Evolutionary conservation across 306 rosid genomes (phyloP).

Genomic region (Vigna mungo): DNA sequence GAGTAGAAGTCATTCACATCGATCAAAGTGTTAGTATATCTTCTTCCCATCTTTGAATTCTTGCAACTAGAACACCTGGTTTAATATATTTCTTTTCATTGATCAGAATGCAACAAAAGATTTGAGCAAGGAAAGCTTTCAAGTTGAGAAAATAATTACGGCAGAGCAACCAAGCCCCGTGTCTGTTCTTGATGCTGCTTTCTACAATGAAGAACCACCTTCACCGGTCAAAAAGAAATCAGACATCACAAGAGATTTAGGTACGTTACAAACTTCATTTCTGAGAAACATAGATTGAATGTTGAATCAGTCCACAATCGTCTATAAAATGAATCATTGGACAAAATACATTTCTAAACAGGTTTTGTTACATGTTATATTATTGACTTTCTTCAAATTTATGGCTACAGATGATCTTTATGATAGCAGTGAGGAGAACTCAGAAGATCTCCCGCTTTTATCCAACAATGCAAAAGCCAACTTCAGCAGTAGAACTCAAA

Average conservation of each 20-base stretch:
- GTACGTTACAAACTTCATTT: conserved; percentile 44
- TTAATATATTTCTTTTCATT: conserved; percentile 42
- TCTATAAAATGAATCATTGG: conserved; percentile 15
- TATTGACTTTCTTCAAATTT: conserved; percentile 47
- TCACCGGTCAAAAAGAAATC: conserved; percentile 89
- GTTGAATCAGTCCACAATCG: conserved; percentile 6
- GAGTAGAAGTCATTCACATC: conserved; percentile 47
- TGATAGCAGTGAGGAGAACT: conserved; percentile 52
- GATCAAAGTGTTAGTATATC: conserved; percentile 57
- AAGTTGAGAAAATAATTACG: conserved; percentile 53
- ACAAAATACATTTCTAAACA: conserved; percentile 11
- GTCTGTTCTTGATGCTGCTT: conserved; percentile 90
- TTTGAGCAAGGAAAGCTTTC: conserved; percentile 45
- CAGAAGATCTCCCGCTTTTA: conserved; percentile 46
- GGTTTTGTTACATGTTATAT: neutral
- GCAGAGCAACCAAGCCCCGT: conserved; percentile 92
- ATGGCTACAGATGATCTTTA: conserved; percentile 62
- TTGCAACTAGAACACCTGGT: conserved; percentile 31
- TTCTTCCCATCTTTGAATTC: conserved; percentile 28
- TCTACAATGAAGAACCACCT: conserved; percentile 90
- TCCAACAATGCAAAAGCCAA: conserved; percentile 43
- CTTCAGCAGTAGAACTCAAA: conserved; percentile 51
- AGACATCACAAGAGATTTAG: conserved; percentile 67
- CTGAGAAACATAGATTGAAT: conserved; percentile 11
- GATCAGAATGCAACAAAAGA: conserved; percentile 57